Evolutionary conservation across 768 basidiomycete species (phyloP), one percentile per base, ranked within the genome.

Genomic region (Artomyces pyxidatus): DNA sequence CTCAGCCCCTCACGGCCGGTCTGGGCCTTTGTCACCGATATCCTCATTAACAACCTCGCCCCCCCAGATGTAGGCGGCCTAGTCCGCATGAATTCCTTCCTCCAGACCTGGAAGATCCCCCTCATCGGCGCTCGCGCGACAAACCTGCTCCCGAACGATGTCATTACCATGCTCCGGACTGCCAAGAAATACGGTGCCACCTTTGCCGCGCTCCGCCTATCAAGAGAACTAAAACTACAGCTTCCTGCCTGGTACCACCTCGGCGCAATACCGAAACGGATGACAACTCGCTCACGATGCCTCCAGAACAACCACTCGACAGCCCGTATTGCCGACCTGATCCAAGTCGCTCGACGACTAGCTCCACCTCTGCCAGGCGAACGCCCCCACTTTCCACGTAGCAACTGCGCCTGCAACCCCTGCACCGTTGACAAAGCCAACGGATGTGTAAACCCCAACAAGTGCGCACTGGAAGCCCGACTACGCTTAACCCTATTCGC

Each of bases 161-260:
- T 45, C 8, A 1, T 16, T 0, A 30, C n/a, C n/a, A 52, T 59
- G 48, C 21, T 59, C 0, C 32, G 45, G 10, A 27, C n/a, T 0
- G 51, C 51, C 2, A 48, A 21, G 1, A 52, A 51, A 17, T 10
- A 52, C 17, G 29, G 47, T 0, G 39, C 45, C 0, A 26, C 10
- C 11, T 47, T 59, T 3, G 30, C 35, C 0, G 40, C 57, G 0
- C 10, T 51, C 1, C 28, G 42, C 6, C 1, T 58, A 0, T 6
- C 49, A 1, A 2, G 8, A 0, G 1, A 39, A 0, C 39, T 57
- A 0, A 45, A 44, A 28, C 8, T n/a, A 1, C 12, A 45, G 21
- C 48, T 60, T 0, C 59, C 56, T 0, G 49, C 51, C 0, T 61
- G 58, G 56, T 39, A 12, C 26, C 59, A 59, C 32, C 3, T 56